Conservation (phyloP, 352 stramenopile species). For the Elongisporangium senticosum region DNA sequence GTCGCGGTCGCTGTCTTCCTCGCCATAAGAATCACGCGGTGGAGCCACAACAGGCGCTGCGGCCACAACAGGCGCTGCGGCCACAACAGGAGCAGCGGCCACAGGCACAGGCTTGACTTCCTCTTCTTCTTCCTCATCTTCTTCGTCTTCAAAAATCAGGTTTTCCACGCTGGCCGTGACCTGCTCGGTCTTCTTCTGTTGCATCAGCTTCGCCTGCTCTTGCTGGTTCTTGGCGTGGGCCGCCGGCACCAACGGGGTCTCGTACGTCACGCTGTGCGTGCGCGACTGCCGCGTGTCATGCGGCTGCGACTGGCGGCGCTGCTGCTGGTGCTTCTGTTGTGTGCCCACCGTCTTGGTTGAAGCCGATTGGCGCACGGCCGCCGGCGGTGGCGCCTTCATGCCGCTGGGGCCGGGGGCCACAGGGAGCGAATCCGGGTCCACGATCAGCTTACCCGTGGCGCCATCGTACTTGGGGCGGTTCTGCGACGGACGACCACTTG, state of each 20-base stretch:
- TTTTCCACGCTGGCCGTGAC: slow-evolving; percentile 40
- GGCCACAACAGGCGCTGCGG: too few species aligned
- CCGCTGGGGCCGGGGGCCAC: slow-evolving; percentile 2
- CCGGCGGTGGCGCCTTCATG: slow-evolving; percentile 14
- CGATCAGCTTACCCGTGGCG: neutral
- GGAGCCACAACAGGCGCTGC: neutral
- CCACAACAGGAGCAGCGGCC: neutral
- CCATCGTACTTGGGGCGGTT: neutral
- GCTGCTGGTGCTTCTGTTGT: neutral
- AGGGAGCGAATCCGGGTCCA: neutral
- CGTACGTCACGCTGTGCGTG: neutral
- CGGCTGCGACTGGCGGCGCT: slow-evolving; percentile 1
- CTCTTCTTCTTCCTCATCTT: slow-evolving; percentile 22
- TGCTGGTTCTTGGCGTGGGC: slow-evolving; percentile 7
- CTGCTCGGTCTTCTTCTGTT: slow-evolving; percentile 20
- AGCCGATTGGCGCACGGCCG: slow-evolving; percentile 24
- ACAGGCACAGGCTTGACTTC: slow-evolving; percentile 5
- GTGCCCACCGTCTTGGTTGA: slow-evolving; percentile 9
- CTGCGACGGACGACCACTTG: neutral
- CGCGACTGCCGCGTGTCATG: neutral
- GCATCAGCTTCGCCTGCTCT: slow-evolving; percentile 10
- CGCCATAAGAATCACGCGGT: neutral
- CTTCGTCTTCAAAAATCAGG: slow-evolving; percentile 38
- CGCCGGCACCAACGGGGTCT: neutral
- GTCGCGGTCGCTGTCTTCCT: slow-evolving; percentile 23